A percentile compares a stretch with the other conserved stretches of the same genome.
Conservation (phyloP, 73 alveolate genomes). For the Uronychia binucleata region DNA sequence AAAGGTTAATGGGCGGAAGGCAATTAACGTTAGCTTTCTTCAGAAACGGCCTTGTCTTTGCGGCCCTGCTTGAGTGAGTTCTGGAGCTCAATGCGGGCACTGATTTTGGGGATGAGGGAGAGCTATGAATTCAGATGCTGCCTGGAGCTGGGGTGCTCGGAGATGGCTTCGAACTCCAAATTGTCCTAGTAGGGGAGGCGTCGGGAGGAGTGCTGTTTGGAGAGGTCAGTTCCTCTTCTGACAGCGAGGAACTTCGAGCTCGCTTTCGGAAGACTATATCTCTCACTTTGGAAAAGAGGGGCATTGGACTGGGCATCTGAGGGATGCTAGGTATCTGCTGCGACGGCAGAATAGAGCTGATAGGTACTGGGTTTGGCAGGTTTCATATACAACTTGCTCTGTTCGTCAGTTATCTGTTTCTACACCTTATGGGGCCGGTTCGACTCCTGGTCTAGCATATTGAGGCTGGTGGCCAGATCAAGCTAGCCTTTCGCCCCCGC, state of each 20-base stretch:
- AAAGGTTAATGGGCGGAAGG: not conserved
- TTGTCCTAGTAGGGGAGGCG: too few species aligned
- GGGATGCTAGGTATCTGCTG: not conserved
- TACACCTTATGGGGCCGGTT: not conserved
- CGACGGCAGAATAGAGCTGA: not conserved
- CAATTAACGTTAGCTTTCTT: too few species aligned
- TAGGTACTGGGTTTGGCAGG: not conserved
- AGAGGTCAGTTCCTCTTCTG: not conserved
- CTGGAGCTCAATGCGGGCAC: not conserved
- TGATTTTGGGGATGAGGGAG: not conserved
- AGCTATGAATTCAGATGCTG: not conserved
- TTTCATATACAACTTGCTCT: not conserved
- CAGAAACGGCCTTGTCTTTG: too few species aligned
- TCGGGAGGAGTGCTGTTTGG: not conserved
- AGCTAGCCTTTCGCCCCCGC: not conserved
- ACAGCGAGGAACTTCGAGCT: not conserved
- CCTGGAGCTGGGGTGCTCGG: not conserved
- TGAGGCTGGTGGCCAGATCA: not conserved
- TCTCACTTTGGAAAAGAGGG: not conserved
- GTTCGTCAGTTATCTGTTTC: not conserved
- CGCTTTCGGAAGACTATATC: not conserved
- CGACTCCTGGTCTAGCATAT: not conserved
- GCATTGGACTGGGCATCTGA: not conserved
- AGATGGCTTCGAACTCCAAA: not conserved
- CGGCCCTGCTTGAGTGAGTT: too few species aligned